Conservation (phyloP, 495 filamentous ascomycete genomes). For the Aspergillus saccharolyticus region DNA sequence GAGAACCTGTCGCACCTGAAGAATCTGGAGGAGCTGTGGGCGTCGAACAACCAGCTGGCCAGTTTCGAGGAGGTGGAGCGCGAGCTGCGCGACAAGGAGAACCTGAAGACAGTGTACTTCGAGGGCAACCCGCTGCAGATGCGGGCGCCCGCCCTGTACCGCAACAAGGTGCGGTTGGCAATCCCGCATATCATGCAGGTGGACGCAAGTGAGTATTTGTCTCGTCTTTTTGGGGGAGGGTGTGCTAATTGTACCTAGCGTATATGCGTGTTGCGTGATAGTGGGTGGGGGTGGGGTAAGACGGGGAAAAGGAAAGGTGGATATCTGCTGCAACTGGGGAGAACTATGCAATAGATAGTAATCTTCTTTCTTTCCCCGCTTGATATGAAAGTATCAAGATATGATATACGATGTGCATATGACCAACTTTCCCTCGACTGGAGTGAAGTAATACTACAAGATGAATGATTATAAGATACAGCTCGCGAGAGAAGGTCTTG, state of each 20-base stretch:
- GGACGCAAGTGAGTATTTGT: constrained; percentile 80
- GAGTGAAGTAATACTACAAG: too few species aligned
- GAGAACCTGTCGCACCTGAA: constrained; percentile 62
- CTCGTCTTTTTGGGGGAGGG: background rate
- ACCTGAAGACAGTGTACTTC: constrained; percentile 90
- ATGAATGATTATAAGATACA: too few species aligned
- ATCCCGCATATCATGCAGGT: constrained; percentile 87
- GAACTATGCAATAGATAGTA: too few species aligned
- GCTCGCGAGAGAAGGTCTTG: too few species aligned
- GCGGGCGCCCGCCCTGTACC: constrained; percentile 68
- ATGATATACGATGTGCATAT: constrained; percentile 3
- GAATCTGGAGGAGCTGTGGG: constrained; percentile 88
- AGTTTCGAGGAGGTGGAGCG: constrained; percentile 81
- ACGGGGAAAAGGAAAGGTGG: too few species aligned
- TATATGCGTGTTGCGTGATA: constrained; percentile 26
- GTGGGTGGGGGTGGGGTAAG: background rate
- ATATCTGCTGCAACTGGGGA: too few species aligned
- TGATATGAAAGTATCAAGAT: background rate
- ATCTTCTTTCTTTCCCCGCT: too few species aligned
- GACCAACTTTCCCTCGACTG: too few species aligned
- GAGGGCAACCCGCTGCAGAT: constrained; percentile 91
- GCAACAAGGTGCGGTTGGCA: constrained; percentile 87
- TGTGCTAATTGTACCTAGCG: constrained; percentile 15
- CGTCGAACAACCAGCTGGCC: constrained; percentile 75
- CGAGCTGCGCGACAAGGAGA: constrained; percentile 69